Conservation (phyloP, 495 filamentous ascomycete genomes). For the Penicillium cinerascens region DNA sequence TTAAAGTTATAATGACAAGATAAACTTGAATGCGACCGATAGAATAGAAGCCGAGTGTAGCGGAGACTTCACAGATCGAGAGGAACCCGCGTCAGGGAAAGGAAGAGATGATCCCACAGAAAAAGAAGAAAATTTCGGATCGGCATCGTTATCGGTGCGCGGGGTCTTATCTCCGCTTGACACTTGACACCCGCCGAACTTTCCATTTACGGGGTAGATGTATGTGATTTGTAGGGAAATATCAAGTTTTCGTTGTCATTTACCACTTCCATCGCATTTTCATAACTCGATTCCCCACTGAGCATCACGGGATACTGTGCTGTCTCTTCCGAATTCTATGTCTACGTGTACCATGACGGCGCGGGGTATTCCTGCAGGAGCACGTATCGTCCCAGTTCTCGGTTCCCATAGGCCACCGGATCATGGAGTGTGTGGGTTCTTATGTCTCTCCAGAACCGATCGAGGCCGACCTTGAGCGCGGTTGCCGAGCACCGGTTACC, state of each 20-base stretch:
- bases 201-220: not conserved
- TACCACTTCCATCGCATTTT: not conserved
- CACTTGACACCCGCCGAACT: not conserved
- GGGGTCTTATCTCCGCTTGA: slow-evolving; percentile 16
- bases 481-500: slow-evolving; percentile 55
- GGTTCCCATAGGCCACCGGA: slow-evolving; percentile 59
- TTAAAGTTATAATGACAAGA: not conserved
- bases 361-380: slow-evolving; percentile 50
- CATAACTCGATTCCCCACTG: not conserved
- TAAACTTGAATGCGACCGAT: not conserved
- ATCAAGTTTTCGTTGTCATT: not conserved
- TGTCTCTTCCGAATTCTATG: not conserved
- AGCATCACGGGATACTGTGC: too few species aligned
- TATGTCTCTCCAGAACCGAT: slow-evolving; percentile 59
- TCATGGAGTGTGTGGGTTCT: slow-evolving; percentile 61
- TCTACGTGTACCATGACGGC: slow-evolving; percentile 58
- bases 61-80: not conserved
- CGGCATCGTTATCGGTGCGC: slow-evolving; percentile 15
- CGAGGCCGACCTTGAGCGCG: slow-evolving; percentile 50
- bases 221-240: not conserved
- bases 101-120: not conserved
- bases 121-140: slow-evolving; percentile 15
- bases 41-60: not conserved
- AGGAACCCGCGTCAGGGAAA: not conserved
- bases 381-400: slow-evolving; percentile 52